Evolutionary conservation across 75 land plant species (phyloP).

Genomic region (Selaginella moellendorffii): DNA sequence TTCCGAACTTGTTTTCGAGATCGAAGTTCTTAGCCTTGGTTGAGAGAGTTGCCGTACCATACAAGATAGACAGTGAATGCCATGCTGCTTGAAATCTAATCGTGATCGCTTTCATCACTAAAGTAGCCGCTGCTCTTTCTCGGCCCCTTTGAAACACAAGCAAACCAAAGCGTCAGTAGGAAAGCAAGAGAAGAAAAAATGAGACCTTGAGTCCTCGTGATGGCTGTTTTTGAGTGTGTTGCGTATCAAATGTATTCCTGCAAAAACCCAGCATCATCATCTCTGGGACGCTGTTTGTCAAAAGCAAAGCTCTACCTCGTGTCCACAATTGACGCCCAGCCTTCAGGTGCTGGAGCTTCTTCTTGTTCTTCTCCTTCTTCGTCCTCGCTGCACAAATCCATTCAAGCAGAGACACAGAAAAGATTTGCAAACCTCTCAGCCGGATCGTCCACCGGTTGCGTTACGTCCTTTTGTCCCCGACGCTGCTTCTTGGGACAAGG

Average conservation of each 20-base stretch:
- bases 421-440: conserved; percentile 15
- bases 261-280: not conserved
- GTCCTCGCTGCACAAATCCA: conserved; percentile 14
- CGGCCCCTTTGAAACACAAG: conserved; percentile 16
- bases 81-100: conserved; percentile 4
- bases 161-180: not conserved
- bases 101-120: conserved; percentile 85
- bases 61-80: not conserved
- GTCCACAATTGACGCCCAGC: conserved; percentile 90
- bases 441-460: too few species aligned
- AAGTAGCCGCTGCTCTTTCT: conserved; percentile 51
- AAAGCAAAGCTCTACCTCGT: conserved; percentile 9
- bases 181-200: not conserved
- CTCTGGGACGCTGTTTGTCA: not conserved
- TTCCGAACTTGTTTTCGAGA: conserved; percentile 5
- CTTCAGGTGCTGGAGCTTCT: conserved; percentile 34
- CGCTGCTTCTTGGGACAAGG: conserved; percentile 35
- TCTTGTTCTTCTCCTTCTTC: conserved; percentile 28
- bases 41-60: conserved; percentile 7
- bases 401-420: not conserved
- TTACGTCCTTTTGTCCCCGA: too few species aligned
- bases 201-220: conserved; percentile 23
- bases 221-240: conserved; percentile 16
- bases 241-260: conserved; percentile 9
- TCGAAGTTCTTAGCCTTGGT: conserved; percentile 11